Evolutionary conservation across 371 early-diverging fungal species (phyloP).

Genomic region (Syncephalastrum sp.): DNA sequence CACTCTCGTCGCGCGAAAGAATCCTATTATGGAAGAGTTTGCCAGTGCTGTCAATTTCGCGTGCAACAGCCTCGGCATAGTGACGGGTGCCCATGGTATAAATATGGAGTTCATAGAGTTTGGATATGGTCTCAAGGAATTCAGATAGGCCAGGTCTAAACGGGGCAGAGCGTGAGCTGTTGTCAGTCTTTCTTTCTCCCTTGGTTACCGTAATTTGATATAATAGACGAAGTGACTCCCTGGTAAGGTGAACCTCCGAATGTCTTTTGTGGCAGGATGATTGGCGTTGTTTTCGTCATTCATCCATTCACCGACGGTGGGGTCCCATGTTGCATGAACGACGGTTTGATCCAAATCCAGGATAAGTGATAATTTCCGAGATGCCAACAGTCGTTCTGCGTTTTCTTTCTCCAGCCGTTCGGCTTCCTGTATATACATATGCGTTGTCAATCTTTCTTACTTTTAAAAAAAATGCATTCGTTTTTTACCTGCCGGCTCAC

Average conservation of each 20-base stretch:
- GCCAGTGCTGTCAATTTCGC: conserved; percentile 85
- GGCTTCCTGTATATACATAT: conserved; percentile 64
- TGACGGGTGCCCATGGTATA: conserved; percentile 98
- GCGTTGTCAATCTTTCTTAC: neutral
- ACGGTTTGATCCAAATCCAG: conserved; percentile 99
- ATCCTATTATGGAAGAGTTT: conserved; percentile 89
- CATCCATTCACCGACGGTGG: conserved; percentile 80
- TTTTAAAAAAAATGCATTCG: neutral
- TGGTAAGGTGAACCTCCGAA: conserved; percentile 73
- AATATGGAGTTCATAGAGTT: conserved; percentile 94
- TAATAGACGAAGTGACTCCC: conserved; percentile 72
- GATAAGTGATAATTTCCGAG: conserved; percentile 87
- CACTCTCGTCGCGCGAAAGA: conserved; percentile 95
- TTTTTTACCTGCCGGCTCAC: conserved; percentile 60
- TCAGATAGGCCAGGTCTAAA: conserved; percentile 73
- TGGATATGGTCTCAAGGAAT: conserved; percentile 72
- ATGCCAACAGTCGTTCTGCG: conserved; percentile 61
- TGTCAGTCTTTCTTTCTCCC: too few relatives aligned
- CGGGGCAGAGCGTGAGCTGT: neutral
- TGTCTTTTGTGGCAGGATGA: conserved; percentile 59
- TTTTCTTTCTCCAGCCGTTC: conserved; percentile 73
- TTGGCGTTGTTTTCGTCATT: conserved; percentile 68
- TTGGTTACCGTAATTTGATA: conserved; percentile 72
- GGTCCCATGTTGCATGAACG: conserved; percentile 93
- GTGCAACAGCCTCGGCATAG: conserved; percentile 92